phyloP scores from a whole-genome alignment of 2,329 filamentous ascomycete genomes.

The Neurospora crassa region DNA sequence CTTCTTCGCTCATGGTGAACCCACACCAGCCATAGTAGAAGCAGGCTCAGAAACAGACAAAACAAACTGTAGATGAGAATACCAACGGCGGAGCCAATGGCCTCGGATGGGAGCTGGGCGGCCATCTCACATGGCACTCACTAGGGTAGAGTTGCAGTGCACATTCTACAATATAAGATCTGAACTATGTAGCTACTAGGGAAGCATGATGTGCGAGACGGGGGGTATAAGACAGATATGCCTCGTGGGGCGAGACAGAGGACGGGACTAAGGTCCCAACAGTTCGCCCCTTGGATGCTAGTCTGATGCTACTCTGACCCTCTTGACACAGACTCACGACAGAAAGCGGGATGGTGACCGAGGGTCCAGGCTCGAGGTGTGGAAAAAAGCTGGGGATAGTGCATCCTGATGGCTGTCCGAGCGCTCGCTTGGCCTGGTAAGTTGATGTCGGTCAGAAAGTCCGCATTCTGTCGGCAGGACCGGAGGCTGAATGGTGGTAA shows the following conservation, averaged over 20 bases:
- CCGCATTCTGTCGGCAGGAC: not conserved
- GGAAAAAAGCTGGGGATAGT: not conserved
- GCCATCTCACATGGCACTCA: slow-evolving; percentile 21
- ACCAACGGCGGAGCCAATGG: slow-evolving; percentile 23
- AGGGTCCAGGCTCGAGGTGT: not conserved
- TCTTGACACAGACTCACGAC: not conserved
- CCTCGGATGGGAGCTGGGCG: slow-evolving; percentile 26
- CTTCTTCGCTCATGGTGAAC: slow-evolving; percentile 30
- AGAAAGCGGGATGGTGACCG: not conserved
- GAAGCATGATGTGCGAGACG: not conserved
- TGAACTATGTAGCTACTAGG: not conserved
- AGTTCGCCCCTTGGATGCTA: not conserved
- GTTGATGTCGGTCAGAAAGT: not conserved
- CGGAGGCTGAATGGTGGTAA: not conserved
- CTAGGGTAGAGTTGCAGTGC: not conserved
- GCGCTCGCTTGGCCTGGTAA: not conserved
- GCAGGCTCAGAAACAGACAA: slow-evolving; percentile 23
- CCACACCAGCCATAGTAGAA: slow-evolving; percentile 29
- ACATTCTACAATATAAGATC: slow-evolving; percentile 2
- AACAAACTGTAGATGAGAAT: slow-evolving; percentile 28
- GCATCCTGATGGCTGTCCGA: not conserved
- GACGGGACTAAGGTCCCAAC: not conserved
- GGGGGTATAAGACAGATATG: not conserved
- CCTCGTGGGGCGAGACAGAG: not conserved
- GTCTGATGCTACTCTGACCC: not conserved